These are phyloP conservation scores for Neurospora sp. DNA, from an alignment of 495 filamentous ascomycete genomes.

Conservation along the genomic window DNA sequence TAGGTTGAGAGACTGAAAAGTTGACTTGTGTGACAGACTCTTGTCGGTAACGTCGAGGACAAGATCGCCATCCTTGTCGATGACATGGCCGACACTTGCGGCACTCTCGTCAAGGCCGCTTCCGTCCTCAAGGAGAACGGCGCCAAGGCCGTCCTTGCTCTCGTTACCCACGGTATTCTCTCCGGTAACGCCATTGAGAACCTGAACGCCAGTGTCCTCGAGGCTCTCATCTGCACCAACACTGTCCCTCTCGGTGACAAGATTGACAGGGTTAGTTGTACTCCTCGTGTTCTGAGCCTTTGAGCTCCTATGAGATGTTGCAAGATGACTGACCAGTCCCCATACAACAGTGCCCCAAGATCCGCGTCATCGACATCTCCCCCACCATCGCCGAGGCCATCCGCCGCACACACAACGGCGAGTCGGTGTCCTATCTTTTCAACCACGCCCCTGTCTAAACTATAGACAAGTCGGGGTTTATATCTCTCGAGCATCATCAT, in stretches of 20 bases:
- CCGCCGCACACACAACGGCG: slow-evolving; percentile 83
- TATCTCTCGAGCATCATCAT: neutral
- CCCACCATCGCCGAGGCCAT: slow-evolving; percentile 66
- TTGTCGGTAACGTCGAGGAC: slow-evolving; percentile 65
- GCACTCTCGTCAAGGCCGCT: slow-evolving; percentile 82
- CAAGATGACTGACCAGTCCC: neutral
- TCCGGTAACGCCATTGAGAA: slow-evolving; percentile 86
- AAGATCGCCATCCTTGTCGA: slow-evolving; percentile 48
- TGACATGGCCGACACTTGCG: slow-evolving; percentile 93
- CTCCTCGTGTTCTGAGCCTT: neutral
- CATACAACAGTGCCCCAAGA: slow-evolving; percentile 50
- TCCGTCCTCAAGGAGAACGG: slow-evolving; percentile 85
- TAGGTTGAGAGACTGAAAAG: slow-evolving; percentile 28
- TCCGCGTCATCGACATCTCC: slow-evolving; percentile 88
- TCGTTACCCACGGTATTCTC: slow-evolving; percentile 93
- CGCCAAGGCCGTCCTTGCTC: slow-evolving; percentile 78
- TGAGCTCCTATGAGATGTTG: neutral
- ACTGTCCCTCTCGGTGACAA: slow-evolving; percentile 89
- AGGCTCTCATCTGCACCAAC: slow-evolving; percentile 84
- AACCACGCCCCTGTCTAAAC: slow-evolving; percentile 64
- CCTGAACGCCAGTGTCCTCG: slow-evolving; percentile 72
- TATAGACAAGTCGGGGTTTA: neutral
- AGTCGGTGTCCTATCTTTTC: slow-evolving; percentile 84
- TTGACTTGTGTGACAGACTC: slow-evolving; percentile 35
- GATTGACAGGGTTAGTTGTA: slow-evolving; percentile 27